Conservation (phyloP, 164 flowering plant species). For the Houttuynia cordata region DNA sequence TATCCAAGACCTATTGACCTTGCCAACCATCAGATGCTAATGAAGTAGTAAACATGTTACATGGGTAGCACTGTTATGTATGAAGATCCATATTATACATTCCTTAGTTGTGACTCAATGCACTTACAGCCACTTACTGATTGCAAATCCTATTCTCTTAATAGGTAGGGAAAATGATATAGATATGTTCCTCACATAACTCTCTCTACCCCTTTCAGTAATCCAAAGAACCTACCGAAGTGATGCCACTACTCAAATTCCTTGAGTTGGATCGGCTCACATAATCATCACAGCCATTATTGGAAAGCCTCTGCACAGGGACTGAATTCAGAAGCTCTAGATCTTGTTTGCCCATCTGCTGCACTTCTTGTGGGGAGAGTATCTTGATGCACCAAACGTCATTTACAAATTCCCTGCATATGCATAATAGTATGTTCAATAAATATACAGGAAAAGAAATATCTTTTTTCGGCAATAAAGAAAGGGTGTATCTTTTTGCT, state of each 20-base stretch:
- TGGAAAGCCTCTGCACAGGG: constrained; percentile 46
- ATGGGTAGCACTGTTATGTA: constrained; percentile 3
- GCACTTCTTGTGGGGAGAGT: constrained; percentile 89
- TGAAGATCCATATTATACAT: background rate
- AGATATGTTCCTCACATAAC: constrained; percentile 9
- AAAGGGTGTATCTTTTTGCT: too few species aligned
- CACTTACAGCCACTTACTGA: background rate
- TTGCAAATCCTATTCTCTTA: background rate
- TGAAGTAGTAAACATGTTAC: background rate
- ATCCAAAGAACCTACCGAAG: constrained; percentile 59
- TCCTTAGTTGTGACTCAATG: too few species aligned
- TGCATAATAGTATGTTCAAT: background rate
- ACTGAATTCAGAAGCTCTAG: constrained; percentile 51
- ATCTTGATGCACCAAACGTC: constrained; percentile 89
- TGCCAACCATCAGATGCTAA: background rate
- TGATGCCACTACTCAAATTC: constrained; percentile 46
- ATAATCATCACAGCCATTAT: constrained; percentile 47
- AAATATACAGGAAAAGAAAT: background rate
- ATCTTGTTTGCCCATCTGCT: constrained; percentile 74
- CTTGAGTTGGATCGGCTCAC: constrained; percentile 39
- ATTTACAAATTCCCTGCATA: constrained; percentile 82
- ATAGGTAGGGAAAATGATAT: constrained; percentile 10
- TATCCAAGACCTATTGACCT: background rate
- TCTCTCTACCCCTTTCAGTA: constrained; percentile 19
- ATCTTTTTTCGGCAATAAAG: too few species aligned